These are phyloP conservation scores for Caryopteris hybrid DNA, from an alignment of 305 asterid genomes.

Conservation along the genomic window DNA sequence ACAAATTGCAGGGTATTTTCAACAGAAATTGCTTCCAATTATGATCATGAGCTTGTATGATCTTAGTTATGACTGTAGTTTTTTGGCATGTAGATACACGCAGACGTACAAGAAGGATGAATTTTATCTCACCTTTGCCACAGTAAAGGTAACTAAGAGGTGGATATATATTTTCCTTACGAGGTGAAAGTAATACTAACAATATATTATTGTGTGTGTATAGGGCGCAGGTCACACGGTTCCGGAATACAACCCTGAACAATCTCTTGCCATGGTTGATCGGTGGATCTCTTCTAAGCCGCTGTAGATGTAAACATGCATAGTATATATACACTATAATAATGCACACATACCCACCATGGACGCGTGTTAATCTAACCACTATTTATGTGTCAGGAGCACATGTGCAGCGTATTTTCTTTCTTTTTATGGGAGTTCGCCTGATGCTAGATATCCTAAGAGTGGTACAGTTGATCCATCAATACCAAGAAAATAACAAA, in stretches of 20 bases:
- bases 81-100: slow-evolving; percentile 12
- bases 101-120: slow-evolving; percentile 2
- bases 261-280: slow-evolving; percentile 7
- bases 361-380: too few species aligned
- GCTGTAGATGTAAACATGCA: background rate
- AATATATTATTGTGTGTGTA: background rate
- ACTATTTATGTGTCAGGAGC: too few species aligned
- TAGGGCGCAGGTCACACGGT: slow-evolving; percentile 24
- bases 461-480: too few species aligned
- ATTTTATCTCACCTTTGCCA: slow-evolving; percentile 17
- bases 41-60: too few species aligned
- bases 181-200: background rate
- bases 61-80: background rate
- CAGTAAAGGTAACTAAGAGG: slow-evolving; percentile 7
- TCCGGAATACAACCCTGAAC: slow-evolving; percentile 1
- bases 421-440: too few species aligned
- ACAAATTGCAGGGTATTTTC: slow-evolving; percentile 18
- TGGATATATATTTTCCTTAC: background rate
- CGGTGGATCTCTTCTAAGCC: slow-evolving; percentile 8
- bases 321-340: background rate
- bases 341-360: too few species aligned
- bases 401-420: too few species aligned
- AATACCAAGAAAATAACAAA: too few species aligned
- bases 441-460: too few species aligned
- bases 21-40: background rate